A percentile compares a stretch with the other conserved stretches of the same genome.
Evolutionary conservation across 1,139 yeast species (phyloP).

Genomic region (Sugiyamaella xylanicola): DNA sequence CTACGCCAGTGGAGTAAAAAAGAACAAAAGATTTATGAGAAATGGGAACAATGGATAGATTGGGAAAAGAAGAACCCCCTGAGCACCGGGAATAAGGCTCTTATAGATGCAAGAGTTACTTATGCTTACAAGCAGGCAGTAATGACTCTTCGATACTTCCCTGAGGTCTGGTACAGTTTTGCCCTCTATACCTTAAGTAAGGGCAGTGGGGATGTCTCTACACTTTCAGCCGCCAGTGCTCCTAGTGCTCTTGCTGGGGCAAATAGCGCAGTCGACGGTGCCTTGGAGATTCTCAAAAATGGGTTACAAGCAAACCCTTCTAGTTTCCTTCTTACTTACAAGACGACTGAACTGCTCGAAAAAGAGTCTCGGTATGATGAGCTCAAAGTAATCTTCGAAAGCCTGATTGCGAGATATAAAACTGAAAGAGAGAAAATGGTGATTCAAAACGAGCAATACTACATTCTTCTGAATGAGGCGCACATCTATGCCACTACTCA

Average conservation of each 20-base stretch:
- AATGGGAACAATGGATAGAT: conserved; percentile 76
- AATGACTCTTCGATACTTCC: conserved; percentile 64
- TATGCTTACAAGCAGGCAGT: conserved; percentile 76
- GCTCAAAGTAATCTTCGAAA: conserved; percentile 56
- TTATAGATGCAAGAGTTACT: conserved; percentile 60
- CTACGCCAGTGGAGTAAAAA: conserved; percentile 40
- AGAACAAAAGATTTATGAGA: conserved; percentile 47
- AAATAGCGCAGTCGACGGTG: conserved; percentile 31
- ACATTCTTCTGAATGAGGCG: conserved; percentile 13
- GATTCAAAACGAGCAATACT: conserved; percentile 20
- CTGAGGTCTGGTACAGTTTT: conserved; percentile 86
- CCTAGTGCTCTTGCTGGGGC: background rate
- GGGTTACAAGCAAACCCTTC: conserved; percentile 69
- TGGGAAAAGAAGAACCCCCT: conserved; percentile 78
- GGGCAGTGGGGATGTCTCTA: conserved; percentile 32
- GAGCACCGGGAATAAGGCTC: conserved; percentile 50
- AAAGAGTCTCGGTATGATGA: conserved; percentile 54
- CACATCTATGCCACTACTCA: conserved; percentile 11
- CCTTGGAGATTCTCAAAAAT: conserved; percentile 50
- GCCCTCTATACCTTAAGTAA: conserved; percentile 43
- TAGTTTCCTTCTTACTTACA: conserved; percentile 67
- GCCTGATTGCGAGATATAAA: conserved; percentile 47
- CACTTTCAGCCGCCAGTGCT: background rate
- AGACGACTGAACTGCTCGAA: conserved; percentile 72
- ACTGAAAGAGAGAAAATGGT: conserved; percentile 36